Conservation (phyloP, 495 filamentous ascomycete species). For the Lophium mytilinum region DNA sequence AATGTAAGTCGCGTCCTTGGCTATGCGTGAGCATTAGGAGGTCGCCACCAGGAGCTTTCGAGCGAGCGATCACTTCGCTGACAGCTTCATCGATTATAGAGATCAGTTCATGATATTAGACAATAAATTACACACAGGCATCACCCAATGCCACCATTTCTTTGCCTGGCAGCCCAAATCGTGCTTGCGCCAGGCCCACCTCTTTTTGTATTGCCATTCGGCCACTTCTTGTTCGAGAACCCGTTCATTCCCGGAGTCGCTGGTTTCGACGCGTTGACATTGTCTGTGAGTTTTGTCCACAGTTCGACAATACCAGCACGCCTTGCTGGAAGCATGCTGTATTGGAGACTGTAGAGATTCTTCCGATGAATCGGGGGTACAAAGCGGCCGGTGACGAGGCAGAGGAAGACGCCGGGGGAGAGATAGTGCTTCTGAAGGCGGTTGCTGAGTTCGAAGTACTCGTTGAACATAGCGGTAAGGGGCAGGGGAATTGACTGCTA, state of each 20-base stretch:
- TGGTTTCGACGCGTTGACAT: neutral
- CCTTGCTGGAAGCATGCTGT: constrained; percentile 88
- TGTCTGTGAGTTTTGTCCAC: constrained; percentile 68
- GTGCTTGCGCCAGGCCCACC: no score
- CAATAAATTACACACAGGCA: no score
- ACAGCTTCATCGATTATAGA: no score
- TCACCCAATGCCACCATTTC: no score
- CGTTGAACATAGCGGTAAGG: constrained; percentile 87
- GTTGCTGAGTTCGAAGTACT: constrained; percentile 90
- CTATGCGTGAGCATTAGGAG: no score
- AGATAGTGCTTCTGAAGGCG: constrained; percentile 93
- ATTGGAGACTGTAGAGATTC: constrained; percentile 93
- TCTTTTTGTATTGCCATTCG: neutral
- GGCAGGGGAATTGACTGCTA: constrained; percentile 66
- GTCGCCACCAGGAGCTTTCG: no score
- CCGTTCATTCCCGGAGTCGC: neutral
- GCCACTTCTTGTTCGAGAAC: neutral
- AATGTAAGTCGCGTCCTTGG: no score
- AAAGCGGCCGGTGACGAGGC: constrained; percentile 80
- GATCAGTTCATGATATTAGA: no score
- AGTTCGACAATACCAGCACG: constrained; percentile 75
- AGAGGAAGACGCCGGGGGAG: constrained; percentile 76
- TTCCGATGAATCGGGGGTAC: constrained; percentile 81
- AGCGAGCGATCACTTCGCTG: no score
- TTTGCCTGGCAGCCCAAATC: no score